phyloP scores from a whole-genome alignment of 169 alveolate species.

The Theileria parva region DNA sequence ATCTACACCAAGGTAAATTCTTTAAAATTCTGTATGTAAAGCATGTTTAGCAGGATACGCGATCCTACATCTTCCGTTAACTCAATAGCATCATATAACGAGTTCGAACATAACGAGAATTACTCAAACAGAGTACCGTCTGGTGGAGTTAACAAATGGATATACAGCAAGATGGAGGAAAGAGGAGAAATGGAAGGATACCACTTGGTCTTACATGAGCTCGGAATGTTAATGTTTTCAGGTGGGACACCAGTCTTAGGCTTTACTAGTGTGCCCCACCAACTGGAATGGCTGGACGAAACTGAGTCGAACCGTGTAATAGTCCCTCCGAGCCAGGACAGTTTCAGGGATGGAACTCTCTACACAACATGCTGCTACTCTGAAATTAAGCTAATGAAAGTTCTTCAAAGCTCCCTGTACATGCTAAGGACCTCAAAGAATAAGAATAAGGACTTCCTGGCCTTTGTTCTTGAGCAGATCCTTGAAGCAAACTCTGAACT shows the following conservation, averaged over 20 bases:
- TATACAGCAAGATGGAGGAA: constrained; percentile 68
- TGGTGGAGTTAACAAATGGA: constrained; percentile 62
- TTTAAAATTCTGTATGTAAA: background rate
- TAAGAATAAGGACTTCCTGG: constrained; percentile 47
- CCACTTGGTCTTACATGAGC: constrained; percentile 40
- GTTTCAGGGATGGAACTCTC: constrained; percentile 77
- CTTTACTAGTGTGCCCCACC: constrained; percentile 60
- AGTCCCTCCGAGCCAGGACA: constrained; percentile 78
- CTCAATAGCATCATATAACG: constrained; percentile 23
- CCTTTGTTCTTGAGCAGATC: constrained; percentile 64
- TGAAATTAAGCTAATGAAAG: constrained; percentile 70
- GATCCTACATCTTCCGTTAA: constrained; percentile 6
- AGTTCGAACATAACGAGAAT: constrained; percentile 20
- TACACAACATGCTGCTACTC: constrained; percentile 74
- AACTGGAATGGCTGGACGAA: constrained; percentile 71
- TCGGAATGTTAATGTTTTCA: constrained; percentile 42
- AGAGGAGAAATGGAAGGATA: constrained; percentile 68
- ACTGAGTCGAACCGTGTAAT: constrained; percentile 61
- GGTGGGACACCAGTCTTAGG: constrained; percentile 35
- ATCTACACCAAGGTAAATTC: background rate
- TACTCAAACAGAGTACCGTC: constrained; percentile 44
- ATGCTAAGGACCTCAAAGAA: constrained; percentile 48
- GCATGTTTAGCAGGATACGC: background rate
- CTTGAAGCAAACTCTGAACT: constrained; percentile 70
- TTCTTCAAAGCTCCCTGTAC: constrained; percentile 65